These are phyloP conservation scores for Protea cynaroides DNA, from an alignment of 164 flowering plant species.

Conservation along the genomic window DNA sequence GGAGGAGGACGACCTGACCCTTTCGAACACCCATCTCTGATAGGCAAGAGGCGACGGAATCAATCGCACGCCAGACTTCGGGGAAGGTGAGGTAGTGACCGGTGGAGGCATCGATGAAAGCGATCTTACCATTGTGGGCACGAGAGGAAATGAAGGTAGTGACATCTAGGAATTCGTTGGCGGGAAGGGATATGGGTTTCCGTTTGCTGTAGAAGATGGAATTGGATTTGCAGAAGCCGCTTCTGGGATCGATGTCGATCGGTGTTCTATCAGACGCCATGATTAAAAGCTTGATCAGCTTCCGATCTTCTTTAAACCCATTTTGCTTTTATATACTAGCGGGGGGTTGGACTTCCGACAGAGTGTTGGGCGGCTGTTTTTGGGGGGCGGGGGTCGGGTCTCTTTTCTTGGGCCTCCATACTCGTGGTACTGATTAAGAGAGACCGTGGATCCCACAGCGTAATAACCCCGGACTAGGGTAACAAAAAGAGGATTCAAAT, in stretches of 20 bases:
- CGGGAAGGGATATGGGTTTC: slow-evolving; percentile 42
- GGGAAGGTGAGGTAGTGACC: slow-evolving; percentile 59
- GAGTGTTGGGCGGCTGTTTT: too few relatives aligned
- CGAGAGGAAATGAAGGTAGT: slow-evolving; percentile 80
- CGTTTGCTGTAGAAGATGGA: slow-evolving; percentile 70
- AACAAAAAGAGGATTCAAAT: too few relatives aligned
- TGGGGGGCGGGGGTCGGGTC: too few relatives aligned
- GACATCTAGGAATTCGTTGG: slow-evolving; percentile 41
- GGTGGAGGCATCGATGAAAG: slow-evolving; percentile 83
- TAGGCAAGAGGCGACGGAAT: slow-evolving; percentile 52
- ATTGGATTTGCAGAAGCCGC: slow-evolving; percentile 56
- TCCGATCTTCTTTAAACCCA: too few relatives aligned
- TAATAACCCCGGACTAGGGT: too few relatives aligned
- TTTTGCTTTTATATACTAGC: too few relatives aligned
- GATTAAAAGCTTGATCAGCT: too few relatives aligned
- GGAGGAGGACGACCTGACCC: slow-evolving; percentile 78
- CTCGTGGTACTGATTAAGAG: too few relatives aligned
- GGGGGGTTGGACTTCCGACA: too few relatives aligned
- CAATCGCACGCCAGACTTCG: slow-evolving; percentile 61
- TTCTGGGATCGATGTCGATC: slow-evolving; percentile 30
- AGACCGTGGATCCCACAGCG: too few relatives aligned
- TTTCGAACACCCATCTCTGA: slow-evolving; percentile 55
- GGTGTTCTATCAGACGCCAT: slow-evolving; percentile 9
- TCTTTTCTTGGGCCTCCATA: too few relatives aligned
- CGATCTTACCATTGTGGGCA: slow-evolving; percentile 54